Percentiles rank a stretch among this genome's conserved stretches.
phyloP scores from a whole-genome alignment of 352 stramenopile species.

The Phytopythium montanum region DNA sequence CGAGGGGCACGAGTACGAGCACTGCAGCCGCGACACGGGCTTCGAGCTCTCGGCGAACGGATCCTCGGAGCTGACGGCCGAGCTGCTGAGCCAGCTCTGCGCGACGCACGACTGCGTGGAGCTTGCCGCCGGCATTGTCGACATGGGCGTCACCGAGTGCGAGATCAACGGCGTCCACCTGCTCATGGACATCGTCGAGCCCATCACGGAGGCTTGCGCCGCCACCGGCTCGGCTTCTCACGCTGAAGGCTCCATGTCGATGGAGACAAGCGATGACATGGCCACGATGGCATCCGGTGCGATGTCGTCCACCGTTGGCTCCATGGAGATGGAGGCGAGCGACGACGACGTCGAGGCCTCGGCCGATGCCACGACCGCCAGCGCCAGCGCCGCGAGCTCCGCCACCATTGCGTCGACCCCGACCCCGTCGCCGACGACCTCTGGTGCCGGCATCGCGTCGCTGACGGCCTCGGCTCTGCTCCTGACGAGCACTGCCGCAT shows the following conservation, averaged over 20 bases:
- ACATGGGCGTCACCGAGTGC: slow-evolving; percentile 8
- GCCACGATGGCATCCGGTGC: background rate
- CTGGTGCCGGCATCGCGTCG: background rate
- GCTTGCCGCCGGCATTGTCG: slow-evolving; percentile 6
- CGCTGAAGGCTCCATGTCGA: background rate
- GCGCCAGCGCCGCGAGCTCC: no score
- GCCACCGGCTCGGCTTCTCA: background rate
- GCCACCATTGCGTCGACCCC: background rate
- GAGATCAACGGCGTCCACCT: slow-evolving; percentile 12
- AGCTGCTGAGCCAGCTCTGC: slow-evolving; percentile 11
- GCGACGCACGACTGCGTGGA: slow-evolving; percentile 8
- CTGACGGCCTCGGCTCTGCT: slow-evolving; percentile 5
- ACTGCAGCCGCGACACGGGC: background rate
- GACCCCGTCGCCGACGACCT: background rate
- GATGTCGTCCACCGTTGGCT: background rate
- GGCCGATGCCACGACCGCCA: background rate
- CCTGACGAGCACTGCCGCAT: background rate
- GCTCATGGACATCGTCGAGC: slow-evolving; percentile 11
- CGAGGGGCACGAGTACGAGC: background rate
- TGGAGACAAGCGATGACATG: slow-evolving; percentile 6
- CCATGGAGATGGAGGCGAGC: slow-evolving; percentile 1
- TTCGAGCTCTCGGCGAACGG: background rate
- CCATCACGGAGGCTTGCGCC: slow-evolving; percentile 12
- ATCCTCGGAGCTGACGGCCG: background rate
- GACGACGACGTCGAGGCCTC: slow-evolving; percentile 2